phyloP scores from a whole-genome alignment of 768 basidiomycete species.

The Lactarius trivialis region DNA sequence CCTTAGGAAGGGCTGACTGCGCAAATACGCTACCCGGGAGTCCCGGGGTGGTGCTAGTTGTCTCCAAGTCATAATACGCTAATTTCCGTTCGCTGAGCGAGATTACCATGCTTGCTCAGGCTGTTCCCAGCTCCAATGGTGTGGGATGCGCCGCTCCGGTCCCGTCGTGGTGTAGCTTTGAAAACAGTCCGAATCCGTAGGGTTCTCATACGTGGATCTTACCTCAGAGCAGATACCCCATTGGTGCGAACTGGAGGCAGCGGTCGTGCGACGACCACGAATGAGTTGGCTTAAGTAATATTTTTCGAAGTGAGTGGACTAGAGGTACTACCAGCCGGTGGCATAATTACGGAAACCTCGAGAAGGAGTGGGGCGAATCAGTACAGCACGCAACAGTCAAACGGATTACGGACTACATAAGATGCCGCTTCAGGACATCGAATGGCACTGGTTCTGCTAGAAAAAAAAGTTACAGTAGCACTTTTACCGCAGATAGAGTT shows the following conservation, averaged over 20 bases:
- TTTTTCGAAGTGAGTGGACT: background rate
- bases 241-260: background rate
- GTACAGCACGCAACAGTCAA: background rate
- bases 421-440: no score
- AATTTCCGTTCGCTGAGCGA: background rate
- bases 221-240: background rate
- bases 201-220: no score
- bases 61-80: background rate
- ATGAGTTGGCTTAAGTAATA: background rate
- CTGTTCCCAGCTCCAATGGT: background rate
- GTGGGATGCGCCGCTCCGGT: background rate
- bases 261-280: background rate
- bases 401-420: background rate
- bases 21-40: background rate
- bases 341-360: background rate
- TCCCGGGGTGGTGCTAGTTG: background rate
- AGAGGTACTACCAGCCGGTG: background rate
- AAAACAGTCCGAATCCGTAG: background rate
- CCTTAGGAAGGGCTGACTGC: background rate
- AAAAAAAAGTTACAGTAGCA: no score
- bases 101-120: background rate
- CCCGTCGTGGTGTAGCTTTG: background rate
- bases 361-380: background rate
- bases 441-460: no score
- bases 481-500: no score